A percentile compares a stretch with the other conserved stretches of the same genome.
Conservation (phyloP, 441 rosid species). For the Hura crepitans region DNA sequence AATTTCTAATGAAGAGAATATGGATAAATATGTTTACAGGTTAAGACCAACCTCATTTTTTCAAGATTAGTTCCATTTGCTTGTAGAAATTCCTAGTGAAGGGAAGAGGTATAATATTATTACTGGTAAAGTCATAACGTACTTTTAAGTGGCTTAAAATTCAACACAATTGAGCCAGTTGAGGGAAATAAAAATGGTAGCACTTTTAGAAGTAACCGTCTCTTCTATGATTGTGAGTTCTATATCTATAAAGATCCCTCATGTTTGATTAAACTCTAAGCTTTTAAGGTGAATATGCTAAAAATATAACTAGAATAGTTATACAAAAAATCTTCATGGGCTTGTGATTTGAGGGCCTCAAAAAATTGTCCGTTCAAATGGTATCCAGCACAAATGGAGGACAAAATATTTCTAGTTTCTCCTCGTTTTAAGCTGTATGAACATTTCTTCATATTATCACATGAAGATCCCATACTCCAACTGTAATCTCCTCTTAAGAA, state of each 20-base stretch:
- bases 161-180: not conserved
- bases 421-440: not conserved
- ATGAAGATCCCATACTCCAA: too few species aligned
- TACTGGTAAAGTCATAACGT: not conserved
- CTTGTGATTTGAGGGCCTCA: not conserved
- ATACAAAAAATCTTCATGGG: not conserved
- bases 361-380: not conserved
- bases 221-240: not conserved
- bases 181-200: not conserved
- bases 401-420: not conserved
- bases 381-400: not conserved
- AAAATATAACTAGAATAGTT: not conserved
- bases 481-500: too few species aligned
- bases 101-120: not conserved
- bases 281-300: too few species aligned
- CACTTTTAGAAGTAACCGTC: not conserved
- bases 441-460: not conserved
- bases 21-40: too few species aligned
- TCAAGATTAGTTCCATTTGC: not conserved
- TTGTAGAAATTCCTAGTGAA: not conserved
- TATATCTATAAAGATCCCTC: too few species aligned
- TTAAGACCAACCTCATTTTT: too few species aligned
- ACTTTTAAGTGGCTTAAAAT: not conserved
- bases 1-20: too few species aligned
- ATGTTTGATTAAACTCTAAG: not conserved